Evolutionary conservation across 2,329 filamentous ascomycete species (phyloP), one percentile per base, ranked within the genome.

Genomic region (Ceratocystis colombiana): DNA sequence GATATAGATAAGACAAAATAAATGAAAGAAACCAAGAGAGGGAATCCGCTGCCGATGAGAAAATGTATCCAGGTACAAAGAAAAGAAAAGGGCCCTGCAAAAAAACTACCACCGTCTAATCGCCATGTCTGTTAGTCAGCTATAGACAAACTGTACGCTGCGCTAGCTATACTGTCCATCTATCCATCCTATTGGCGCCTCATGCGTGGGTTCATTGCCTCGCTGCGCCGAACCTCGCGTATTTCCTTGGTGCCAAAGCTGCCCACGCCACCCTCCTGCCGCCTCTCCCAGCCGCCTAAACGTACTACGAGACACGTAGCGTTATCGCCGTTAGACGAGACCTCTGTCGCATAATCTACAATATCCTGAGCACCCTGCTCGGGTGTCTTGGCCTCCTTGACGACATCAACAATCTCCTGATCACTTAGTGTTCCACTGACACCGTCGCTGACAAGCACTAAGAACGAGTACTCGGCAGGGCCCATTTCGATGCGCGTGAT

Each of bases 401-500:
- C 82, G 41, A 97, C 86, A 73, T 99, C 94, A 37, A 96, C 92
- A 69, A 97, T 90, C 77, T 99, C 94, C 77, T 97, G 93, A 73
- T 99, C 94, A 66, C 82, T 85, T 25, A 97, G 79, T 17, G 88
- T 89, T 5, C 90, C 93, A 22, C 87, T 93, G 8, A 99, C 85
- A 30, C 94, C 94, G 74, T 99, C 94, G 1, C 85, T 89, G 74
- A 96, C 84, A 61, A 99, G 82, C 1, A 96, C 90, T 64, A 97
- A 74, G 76, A 99, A 99, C 2, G 86, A 86, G 76, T 90, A 96
- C 74, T 96, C 87, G 0, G 90, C 91, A 0, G 93, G 88, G 0
- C 82, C 82, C 69, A 97, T 80, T 69, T 96, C 89, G 12, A 91
- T 79, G 45, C 88, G 85, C 1, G 84, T 85, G 68, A 96, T 85